Evolutionary conservation across 495 filamentous ascomycete genomes (phyloP).

Genomic region (Tuber brumale): DNA sequence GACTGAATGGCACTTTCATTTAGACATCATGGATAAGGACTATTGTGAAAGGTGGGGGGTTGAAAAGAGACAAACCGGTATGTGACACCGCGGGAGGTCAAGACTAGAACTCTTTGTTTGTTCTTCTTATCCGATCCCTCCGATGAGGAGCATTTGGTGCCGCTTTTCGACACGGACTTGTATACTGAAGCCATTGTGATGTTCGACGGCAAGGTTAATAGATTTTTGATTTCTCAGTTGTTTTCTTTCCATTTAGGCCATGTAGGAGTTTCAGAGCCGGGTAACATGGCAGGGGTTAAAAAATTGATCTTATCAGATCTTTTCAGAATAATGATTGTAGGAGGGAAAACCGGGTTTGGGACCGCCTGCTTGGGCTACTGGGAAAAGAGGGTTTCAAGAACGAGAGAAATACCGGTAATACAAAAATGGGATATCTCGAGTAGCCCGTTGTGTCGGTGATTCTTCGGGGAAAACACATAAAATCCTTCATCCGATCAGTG

Average conservation of each 20-base stretch:
- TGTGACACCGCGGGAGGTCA: constrained; percentile 83
- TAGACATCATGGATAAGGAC: neutral
- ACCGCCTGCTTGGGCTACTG: too few species aligned
- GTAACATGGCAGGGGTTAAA: neutral
- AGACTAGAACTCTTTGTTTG: constrained; percentile 78
- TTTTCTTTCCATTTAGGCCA: neutral
- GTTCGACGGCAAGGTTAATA: neutral
- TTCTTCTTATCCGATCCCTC: constrained; percentile 50
- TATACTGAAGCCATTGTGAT: constrained; percentile 84
- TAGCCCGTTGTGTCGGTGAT: too few species aligned
- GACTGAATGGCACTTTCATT: constrained; percentile 48
- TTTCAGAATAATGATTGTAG: neutral
- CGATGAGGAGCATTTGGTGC: constrained; percentile 50
- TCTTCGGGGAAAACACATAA: too few species aligned
- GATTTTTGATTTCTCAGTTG: neutral
- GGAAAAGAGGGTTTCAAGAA: too few species aligned
- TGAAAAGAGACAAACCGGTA: constrained; percentile 57
- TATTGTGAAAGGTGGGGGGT: neutral
- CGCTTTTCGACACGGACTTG: constrained; percentile 74
- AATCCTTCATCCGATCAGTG: too few species aligned
- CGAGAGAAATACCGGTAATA: too few species aligned
- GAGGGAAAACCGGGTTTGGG: too few species aligned
- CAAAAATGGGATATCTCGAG: too few species aligned
- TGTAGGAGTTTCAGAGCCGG: neutral
- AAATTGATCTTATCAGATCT: neutral